These are phyloP conservation scores for Durotheca rogersii DNA, from an alignment of 495 filamentous ascomycete species.

Conservation along the genomic window DNA sequence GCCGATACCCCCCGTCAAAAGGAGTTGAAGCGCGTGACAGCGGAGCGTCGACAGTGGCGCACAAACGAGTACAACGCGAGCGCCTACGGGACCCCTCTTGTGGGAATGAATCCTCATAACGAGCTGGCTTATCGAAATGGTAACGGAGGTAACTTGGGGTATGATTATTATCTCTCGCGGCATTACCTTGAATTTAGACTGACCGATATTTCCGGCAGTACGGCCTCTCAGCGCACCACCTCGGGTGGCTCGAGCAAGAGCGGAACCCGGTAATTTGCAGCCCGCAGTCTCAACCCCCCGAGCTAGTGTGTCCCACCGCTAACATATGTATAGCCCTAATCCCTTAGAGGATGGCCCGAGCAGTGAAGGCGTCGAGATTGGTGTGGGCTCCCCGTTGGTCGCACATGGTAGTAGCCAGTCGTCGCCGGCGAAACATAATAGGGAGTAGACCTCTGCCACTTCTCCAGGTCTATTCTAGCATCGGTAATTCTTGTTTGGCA, in stretches of 20 bases:
- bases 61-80: constrained; percentile 88
- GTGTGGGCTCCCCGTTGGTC: constrained; percentile 50
- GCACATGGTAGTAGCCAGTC: constrained; percentile 52
- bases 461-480: not conserved
- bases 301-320: too few species aligned
- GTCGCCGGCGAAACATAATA: constrained; percentile 53
- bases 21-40: constrained; percentile 89
- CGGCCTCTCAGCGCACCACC: not conserved
- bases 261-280: not conserved
- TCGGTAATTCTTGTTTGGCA: constrained; percentile 8
- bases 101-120: constrained; percentile 49
- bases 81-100: constrained; percentile 56
- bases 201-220: constrained; percentile 6
- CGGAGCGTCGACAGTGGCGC: constrained; percentile 87
- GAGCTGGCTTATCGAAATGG: constrained; percentile 30
- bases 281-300: too few species aligned
- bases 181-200: not conserved
- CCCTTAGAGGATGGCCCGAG: constrained; percentile 46
- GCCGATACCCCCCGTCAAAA: constrained; percentile 97
- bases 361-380: constrained; percentile 51
- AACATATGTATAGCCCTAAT: constrained; percentile 23
- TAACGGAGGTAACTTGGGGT: constrained; percentile 1
- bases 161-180: not conserved
- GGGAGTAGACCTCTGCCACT: constrained; percentile 18
- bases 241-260: not conserved